A percentile compares a stretch with the other conserved stretches of the same genome.
phyloP scores from a whole-genome alignment of 2,329 filamentous ascomycete species.

The Pestalotiopsis sp. region DNA sequence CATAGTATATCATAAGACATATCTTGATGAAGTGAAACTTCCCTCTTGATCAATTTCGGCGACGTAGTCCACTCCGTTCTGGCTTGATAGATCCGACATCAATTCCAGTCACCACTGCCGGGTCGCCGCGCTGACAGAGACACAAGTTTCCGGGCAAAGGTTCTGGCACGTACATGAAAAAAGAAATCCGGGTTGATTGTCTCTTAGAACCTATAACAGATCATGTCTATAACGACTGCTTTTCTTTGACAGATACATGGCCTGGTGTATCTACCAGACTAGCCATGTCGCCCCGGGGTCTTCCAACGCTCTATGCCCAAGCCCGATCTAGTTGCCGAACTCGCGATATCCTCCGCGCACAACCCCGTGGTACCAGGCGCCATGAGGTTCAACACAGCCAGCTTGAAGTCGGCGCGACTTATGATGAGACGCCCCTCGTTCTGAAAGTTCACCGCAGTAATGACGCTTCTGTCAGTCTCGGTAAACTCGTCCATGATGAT shows the following conservation, averaged over 20 bases:
- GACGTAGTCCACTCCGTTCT: too few species aligned
- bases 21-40: too few species aligned
- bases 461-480: neutral
- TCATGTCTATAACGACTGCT: neutral
- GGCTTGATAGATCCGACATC: neutral
- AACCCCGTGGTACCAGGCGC: neutral
- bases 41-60: too few species aligned
- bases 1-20: too few species aligned
- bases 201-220: neutral
- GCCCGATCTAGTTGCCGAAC: neutral
- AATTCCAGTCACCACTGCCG: neutral
- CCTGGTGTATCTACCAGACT: neutral
- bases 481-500: conserved; percentile 5
- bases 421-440: neutral
- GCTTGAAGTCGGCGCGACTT: neutral
- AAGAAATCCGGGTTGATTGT: neutral
- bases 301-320: neutral
- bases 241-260: neutral
- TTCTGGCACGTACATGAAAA: too few species aligned
- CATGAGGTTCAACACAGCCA: neutral
- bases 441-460: neutral
- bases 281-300: neutral
- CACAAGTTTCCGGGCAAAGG: too few species aligned
- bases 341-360: neutral
- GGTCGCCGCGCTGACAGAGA: too few species aligned